Evolutionary conservation across 257 asterid genomes (phyloP), one percentile per base, ranked within the genome.

Genomic region (Nemophila menziesii): DNA sequence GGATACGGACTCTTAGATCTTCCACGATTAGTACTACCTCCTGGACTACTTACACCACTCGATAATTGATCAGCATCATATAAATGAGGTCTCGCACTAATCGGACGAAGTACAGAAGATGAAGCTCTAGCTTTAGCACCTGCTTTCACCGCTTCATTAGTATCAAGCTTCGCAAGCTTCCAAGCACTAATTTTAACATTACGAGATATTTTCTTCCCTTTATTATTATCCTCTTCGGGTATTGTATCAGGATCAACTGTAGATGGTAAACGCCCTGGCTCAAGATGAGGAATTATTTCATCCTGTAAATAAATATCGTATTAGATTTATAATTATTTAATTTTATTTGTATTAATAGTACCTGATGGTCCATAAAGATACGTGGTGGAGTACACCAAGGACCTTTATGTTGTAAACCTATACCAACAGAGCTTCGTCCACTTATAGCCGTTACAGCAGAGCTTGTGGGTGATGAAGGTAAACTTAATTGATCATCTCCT

Each of bases 361-460:
- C 97, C 95, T 77, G 97, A 63, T 80, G 89, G 65, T 87, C 97
- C 95, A 80, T 80, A 63, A 83, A 87, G 46, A 87, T 78, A 70
- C 95, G 68, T 5, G 97, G 97, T 52, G 97, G 97, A 55, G 98
- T 89, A 52, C 98, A 89, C 95, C 95, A 89, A 66, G 96, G 82
- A 48, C 98, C 94, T 76, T 79, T 87, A 57, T 83, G 69, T 39
- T 69, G 97, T 69, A 87, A 58, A 48, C 95, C 92, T 80, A 56
- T 75, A 55, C 97, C 97, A 52, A 83, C 76, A 0, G 97, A 87
- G 66, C 95, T 87, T 78, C 95, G 71, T 49, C 95, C 97, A 29
- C 97, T 87, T 33, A 69, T 50, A 37, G 84, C 97, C 20, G 97
- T 87, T 54, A 83, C 97, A 21, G 97, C 97, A 48, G 97, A 87